Evolutionary conservation across 2,329 filamentous ascomycete genomes (phyloP).

Genomic region (Plectosphaerella sp.): DNA sequence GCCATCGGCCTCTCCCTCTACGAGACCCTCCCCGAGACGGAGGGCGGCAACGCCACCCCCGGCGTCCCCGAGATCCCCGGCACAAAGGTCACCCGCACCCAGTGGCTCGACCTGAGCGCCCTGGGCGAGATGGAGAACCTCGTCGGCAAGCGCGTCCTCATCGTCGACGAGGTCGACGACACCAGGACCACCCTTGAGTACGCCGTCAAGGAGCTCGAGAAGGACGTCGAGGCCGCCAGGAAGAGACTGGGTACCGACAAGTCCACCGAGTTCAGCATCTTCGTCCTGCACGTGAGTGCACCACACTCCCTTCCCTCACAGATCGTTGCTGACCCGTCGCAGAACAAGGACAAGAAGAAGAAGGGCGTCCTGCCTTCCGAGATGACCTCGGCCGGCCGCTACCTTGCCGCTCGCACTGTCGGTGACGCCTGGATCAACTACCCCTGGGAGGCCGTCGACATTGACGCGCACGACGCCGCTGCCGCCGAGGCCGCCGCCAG

Average conservation of each 20-base stretch:
- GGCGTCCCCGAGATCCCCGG: constrained; percentile 69
- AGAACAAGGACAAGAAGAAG: constrained; percentile 98
- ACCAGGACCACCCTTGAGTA: constrained; percentile 93
- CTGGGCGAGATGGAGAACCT: constrained; percentile 81
- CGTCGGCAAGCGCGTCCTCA: constrained; percentile 85
- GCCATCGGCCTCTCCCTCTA: constrained; percentile 97
- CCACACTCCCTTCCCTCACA: not conserved
- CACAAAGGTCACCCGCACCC: constrained; percentile 93
- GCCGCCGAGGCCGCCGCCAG: constrained; percentile 22
- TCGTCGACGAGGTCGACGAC: constrained; percentile 94
- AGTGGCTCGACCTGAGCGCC: constrained; percentile 91
- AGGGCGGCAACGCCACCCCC: constrained; percentile 43
- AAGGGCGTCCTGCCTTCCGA: constrained; percentile 79
- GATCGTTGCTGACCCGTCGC: constrained; percentile 9
- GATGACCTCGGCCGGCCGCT: constrained; percentile 69
- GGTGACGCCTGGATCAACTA: constrained; percentile 99
- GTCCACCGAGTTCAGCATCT: constrained; percentile 87
- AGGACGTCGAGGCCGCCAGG: constrained; percentile 83
- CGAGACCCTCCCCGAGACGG: constrained; percentile 65
- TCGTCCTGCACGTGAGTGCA: constrained; percentile 75
- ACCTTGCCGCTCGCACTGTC: constrained; percentile 82
- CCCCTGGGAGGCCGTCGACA: constrained; percentile 94
- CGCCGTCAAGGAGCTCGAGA: constrained; percentile 86
- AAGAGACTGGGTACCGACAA: constrained; percentile 62
- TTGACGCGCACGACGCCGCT: constrained; percentile 85